Evolutionary conservation across 2,329 filamentous ascomycete genomes (phyloP), one percentile per base, ranked within the genome.

Genomic region (Pseudocercospora fuligena): DNA sequence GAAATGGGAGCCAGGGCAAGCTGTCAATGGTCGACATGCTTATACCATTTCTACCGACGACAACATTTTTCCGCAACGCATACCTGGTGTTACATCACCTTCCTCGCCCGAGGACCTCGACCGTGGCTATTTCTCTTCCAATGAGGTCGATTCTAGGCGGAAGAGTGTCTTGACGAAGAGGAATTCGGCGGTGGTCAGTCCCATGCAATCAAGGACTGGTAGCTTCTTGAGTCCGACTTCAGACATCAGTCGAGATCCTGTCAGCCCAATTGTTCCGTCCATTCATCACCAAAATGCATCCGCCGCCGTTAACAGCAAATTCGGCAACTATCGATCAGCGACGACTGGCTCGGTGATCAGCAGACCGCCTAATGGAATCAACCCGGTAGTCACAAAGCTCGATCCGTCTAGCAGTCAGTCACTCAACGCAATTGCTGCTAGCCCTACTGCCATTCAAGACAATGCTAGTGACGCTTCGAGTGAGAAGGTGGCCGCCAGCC

Each of bases 101-200:
- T 68, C 75, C 33, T 77, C 75, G 25, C 75, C 80, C 54, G 79
- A 80, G 64, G 92, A 96, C 67, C 79, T 92, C 16, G 95, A 98
- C 74, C 88, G 93, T 40, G 94, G 94, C 25, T 98, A 98, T 78
- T 97, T 97, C 76, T 97, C 94, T 7, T 93, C 94, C 2, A 91
- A 91, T 16, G 94, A 98, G 74, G 84, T 89, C 11, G 93, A 97
- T 31, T 61, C 64, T 14, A 58, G 69, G 25, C 65, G 69, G 11
- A 67, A 67, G 61, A 96, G 93, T 76, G 84, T 95, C 56, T 82
- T 97, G 70, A 77, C 79, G 25, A 92, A 92, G 78, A 96, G 95
- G 68, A 79, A 80, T 68, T 81, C 82, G 21, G 82, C 71, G 6
- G 56, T 65, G 3, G 66, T 68, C 40, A 74, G 69, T 29, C 72